phyloP scores from a whole-genome alignment of 2,329 filamentous ascomycete genomes.

The Colletotrichum sp. region DNA sequence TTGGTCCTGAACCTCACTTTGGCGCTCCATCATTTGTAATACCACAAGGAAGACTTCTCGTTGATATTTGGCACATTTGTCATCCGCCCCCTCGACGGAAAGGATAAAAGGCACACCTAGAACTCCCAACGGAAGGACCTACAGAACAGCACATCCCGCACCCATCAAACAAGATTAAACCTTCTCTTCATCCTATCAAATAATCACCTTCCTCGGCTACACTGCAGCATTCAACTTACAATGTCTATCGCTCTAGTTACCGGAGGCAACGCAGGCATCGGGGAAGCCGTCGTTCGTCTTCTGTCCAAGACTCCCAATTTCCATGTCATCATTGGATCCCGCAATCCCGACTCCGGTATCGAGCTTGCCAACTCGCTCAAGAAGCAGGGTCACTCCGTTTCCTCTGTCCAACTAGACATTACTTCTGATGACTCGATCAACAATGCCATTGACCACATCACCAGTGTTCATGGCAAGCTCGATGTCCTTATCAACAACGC shows the following conservation, averaged over 20 bases:
- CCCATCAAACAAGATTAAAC: neutral
- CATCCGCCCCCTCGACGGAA: neutral
- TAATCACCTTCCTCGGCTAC: neutral
- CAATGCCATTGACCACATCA: slow-evolving; percentile 26
- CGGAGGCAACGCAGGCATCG: slow-evolving; percentile 16
- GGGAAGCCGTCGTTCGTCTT: slow-evolving; percentile 4
- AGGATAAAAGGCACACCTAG: neutral
- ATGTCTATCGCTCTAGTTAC: slow-evolving; percentile 12
- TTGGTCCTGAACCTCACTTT: neutral
- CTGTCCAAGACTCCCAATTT: slow-evolving; percentile 30
- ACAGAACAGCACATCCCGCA: neutral
- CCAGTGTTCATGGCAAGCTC: slow-evolving; percentile 28
- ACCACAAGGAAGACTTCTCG: neutral
- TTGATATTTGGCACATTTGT: neutral
- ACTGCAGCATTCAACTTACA: neutral
- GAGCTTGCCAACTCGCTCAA: slow-evolving; percentile 27
- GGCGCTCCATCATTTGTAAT: neutral
- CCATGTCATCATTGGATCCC: slow-evolving; percentile 38
- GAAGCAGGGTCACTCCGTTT: slow-evolving; percentile 25
- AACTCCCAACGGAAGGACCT: neutral
- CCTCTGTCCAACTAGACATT: slow-evolving; percentile 30
- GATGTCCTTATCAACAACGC: slow-evolving; percentile 43
- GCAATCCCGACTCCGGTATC: slow-evolving; percentile 29
- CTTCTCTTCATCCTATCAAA: neutral
- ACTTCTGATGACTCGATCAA: slow-evolving; percentile 31